Evolutionary conservation across 202 grass and related monocot species (phyloP).

Genomic region (Musa balbisiana): DNA sequence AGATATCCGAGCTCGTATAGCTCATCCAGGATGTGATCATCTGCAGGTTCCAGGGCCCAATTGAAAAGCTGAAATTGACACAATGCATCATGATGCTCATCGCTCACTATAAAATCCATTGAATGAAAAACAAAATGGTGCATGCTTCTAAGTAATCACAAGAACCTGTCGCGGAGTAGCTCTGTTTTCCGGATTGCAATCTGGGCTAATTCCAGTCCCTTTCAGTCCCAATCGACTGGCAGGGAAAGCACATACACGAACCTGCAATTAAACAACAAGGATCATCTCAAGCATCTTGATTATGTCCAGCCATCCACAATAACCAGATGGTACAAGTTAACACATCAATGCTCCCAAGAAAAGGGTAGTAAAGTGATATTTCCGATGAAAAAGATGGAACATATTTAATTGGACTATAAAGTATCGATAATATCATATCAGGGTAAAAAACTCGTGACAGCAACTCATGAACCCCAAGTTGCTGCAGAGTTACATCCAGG

Average conservation of each 20-base stretch:
- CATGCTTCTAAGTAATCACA: conserved; percentile 13
- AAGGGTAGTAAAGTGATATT: background rate
- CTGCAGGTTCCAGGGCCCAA: conserved; percentile 91
- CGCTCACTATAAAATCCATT: conserved; percentile 1
- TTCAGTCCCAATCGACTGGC: conserved; percentile 47
- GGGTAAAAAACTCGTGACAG: background rate
- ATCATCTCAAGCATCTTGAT: background rate
- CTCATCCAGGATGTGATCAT: conserved; percentile 62
- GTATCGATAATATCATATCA: background rate
- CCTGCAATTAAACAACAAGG: conserved; percentile 26
- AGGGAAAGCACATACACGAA: conserved; percentile 82
- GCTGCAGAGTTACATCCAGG: background rate
- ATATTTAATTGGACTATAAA: background rate
- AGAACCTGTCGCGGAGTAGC: conserved; percentile 69
- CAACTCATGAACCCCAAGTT: background rate
- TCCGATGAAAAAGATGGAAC: background rate
- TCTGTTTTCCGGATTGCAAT: conserved; percentile 86
- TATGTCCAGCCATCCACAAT: conserved; percentile 1
- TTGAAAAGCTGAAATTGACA: conserved; percentile 66
- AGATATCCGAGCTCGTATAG: conserved; percentile 69
- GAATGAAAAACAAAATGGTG: background rate
- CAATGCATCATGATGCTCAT: background rate
- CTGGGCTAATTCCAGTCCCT: conserved; percentile 77
- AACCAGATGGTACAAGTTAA: background rate
- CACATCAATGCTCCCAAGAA: background rate